phyloP scores from a whole-genome alignment of 78 protist genomes.

The Bodo saltans region DNA sequence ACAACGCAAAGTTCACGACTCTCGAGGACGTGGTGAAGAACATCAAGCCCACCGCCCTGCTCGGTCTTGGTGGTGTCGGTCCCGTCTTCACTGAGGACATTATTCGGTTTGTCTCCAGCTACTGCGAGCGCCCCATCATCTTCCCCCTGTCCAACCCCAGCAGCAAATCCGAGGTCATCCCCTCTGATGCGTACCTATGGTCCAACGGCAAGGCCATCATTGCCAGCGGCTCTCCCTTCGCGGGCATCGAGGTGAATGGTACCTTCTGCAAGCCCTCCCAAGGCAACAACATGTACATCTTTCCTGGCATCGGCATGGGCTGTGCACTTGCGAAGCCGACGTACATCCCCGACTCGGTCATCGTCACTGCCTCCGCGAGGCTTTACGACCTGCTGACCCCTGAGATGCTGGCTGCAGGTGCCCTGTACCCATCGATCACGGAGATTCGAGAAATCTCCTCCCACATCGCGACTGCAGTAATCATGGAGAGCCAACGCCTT shows the following conservation, averaged over 20 bases:
- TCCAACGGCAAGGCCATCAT: conserved; percentile 75
- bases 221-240: conserved; percentile 90
- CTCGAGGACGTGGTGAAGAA: conserved; percentile 48
- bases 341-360: conserved; percentile 66
- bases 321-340: conserved; percentile 41
- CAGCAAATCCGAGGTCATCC: conserved; percentile 84
- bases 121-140: conserved; percentile 78
- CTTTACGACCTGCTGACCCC: conserved; percentile 55
- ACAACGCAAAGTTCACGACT: conserved; percentile 14
- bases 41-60: conserved; percentile 74
- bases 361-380: conserved; percentile 61
- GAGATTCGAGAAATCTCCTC: conserved; percentile 56
- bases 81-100: conserved; percentile 69
- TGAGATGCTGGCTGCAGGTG: conserved; percentile 24
- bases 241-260: conserved; percentile 49
- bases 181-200: conserved; percentile 77
- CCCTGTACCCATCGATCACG: conserved; percentile 53
- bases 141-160: conserved; percentile 84
- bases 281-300: conserved; percentile 80
- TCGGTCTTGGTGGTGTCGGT: conserved; percentile 81
- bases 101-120: conserved; percentile 40
- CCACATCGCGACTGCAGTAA: conserved; percentile 61
- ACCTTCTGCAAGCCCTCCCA: conserved; percentile 61
- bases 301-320: conserved; percentile 93
- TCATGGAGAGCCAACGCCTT: conserved; percentile 14